Percentiles rank a stretch among this genome's conserved stretches.
Evolutionary conservation across 129 eudicot genomes (phyloP).

Genomic region (Silybum marianum): DNA sequence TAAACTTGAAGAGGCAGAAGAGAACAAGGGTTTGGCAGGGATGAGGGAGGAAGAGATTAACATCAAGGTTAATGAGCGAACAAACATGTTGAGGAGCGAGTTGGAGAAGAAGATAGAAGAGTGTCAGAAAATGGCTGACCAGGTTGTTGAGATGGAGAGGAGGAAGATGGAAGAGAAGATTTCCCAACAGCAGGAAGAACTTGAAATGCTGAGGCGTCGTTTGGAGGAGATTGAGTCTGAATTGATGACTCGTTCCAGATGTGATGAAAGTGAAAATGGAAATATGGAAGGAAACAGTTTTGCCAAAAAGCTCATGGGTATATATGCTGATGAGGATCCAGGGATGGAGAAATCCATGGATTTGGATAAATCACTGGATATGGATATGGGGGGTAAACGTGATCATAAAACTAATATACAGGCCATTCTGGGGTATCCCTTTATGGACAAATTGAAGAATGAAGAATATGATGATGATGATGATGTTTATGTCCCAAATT

Average conservation of each 20-base stretch:
- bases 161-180: conserved; percentile 77
- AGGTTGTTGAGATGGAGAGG: conserved; percentile 74
- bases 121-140: conserved; percentile 78
- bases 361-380: conserved; percentile 69
- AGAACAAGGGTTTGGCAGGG: conserved; percentile 30
- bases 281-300: conserved; percentile 54
- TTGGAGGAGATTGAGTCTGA: conserved; percentile 79
- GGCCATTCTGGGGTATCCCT: conserved; percentile 40
- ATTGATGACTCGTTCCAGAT: conserved; percentile 54
- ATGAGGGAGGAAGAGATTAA: conserved; percentile 70
- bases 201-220: conserved; percentile 65
- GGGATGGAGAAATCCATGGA: conserved; percentile 99
- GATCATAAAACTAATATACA: conserved; percentile 30
- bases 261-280: neutral
- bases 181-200: conserved; percentile 66
- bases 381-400: conserved; percentile 61
- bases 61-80: conserved; percentile 62
- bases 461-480: conserved; percentile 32
- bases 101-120: conserved; percentile 74
- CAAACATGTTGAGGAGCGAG: conserved; percentile 55
- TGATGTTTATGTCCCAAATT: conserved; percentile 30
- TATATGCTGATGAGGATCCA: conserved; percentile 65
- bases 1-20: conserved; percentile 58
- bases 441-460: conserved; percentile 24
- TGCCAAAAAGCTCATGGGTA: conserved; percentile 60